A percentile compares a stretch with the other conserved stretches of the same genome.
These are phyloP conservation scores for Penicillium occitanis DNA, from an alignment of 2,329 filamentous ascomycete species.

Conservation along the genomic window DNA sequence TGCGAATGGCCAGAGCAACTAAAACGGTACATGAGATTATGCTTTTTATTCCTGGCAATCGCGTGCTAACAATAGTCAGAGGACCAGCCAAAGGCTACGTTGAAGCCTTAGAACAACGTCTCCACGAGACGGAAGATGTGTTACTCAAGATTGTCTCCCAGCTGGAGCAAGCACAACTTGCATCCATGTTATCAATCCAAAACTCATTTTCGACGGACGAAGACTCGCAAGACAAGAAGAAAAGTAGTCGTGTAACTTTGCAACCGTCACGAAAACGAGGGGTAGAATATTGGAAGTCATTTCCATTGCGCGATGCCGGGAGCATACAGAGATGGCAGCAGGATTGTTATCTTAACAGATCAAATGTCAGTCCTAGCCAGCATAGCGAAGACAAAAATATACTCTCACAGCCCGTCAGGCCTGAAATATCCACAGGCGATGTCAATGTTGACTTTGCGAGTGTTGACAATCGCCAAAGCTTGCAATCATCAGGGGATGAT, in stretches of 20 bases:
- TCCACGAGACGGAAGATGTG: constrained; percentile 44
- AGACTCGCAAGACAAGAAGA: constrained; percentile 16
- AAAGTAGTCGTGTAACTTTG: constrained; percentile 24
- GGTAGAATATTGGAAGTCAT: constrained; percentile 40
- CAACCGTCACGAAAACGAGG: constrained; percentile 34
- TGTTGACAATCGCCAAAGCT: background rate
- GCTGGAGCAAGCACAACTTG: constrained; percentile 35
- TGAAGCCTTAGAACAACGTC: constrained; percentile 45
- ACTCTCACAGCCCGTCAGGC: background rate
- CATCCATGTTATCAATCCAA: constrained; percentile 25
- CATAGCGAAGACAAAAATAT: background rate
- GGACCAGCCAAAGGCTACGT: constrained; percentile 51
- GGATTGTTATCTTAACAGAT: constrained; percentile 26
- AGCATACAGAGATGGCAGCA: constrained; percentile 41
- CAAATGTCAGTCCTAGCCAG: background rate
- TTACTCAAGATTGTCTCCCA: constrained; percentile 41
- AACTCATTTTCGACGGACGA: constrained; percentile 13
- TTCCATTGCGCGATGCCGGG: constrained; percentile 35
- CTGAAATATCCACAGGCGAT: background rate
- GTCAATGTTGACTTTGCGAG: background rate
- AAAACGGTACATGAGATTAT: constrained; percentile 33
- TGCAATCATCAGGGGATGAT: background rate
- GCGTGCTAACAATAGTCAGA: constrained; percentile 27
- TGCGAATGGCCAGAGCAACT: constrained; percentile 43
- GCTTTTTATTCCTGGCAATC: background rate